Percentiles rank a stretch among this genome's conserved stretches.
phyloP scores from a whole-genome alignment of 2,329 filamentous ascomycete genomes.

The Bimuria novae-zelandiae region DNA sequence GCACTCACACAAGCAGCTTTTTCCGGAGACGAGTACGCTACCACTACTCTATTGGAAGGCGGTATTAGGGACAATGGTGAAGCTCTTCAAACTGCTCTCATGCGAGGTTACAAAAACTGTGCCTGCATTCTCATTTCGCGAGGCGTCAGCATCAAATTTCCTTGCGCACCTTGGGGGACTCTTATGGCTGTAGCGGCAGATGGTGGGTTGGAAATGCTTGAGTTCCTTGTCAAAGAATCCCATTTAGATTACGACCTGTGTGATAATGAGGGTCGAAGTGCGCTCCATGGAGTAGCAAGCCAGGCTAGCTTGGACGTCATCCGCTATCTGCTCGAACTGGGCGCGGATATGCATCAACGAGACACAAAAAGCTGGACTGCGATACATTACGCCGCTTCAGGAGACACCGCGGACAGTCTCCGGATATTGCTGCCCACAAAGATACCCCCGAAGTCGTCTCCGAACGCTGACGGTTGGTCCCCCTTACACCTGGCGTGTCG shows the following conservation, averaged over 20 bases:
- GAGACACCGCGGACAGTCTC: background rate
- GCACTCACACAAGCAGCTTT: background rate
- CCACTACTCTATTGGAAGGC: background rate
- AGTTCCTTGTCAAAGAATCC: background rate
- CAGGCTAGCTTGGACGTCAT: background rate
- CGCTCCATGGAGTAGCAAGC: slow-evolving; percentile 9
- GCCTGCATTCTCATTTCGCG: background rate
- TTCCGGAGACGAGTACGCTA: background rate
- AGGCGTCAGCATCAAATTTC: background rate
- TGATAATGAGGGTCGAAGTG: too few species aligned
- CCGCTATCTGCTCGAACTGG: slow-evolving; percentile 10
- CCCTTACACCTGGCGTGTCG: slow-evolving; percentile 15
- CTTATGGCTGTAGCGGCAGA: background rate
- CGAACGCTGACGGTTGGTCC: slow-evolving; percentile 1
- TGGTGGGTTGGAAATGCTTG: background rate
- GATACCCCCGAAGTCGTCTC: background rate
- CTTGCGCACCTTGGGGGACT: background rate
- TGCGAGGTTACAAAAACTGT: background rate
- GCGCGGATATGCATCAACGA: background rate
- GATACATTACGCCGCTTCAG: slow-evolving; percentile 8
- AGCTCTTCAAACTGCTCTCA: background rate
- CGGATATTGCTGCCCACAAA: slow-evolving; percentile 2
- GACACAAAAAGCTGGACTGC: slow-evolving; percentile 13
- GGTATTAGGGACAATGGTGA: background rate
- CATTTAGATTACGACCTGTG: too few species aligned